Conservation (phyloP, 31 red algal genomes). For the Endocladia muricata region DNA sequence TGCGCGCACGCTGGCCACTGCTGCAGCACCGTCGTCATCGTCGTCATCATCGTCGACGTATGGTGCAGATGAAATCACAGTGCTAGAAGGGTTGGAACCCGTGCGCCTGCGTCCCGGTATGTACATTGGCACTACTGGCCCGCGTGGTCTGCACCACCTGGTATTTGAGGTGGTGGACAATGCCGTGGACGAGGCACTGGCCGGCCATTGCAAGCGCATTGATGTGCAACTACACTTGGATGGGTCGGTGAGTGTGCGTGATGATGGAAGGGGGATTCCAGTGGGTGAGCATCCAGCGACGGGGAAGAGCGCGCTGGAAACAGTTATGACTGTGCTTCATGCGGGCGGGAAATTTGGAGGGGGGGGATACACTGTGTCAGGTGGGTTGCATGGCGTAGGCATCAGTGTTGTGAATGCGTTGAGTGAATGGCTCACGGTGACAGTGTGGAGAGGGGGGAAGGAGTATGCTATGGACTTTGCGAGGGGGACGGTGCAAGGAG, state of each 20-base stretch:
- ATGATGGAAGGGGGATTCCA: conserved; percentile 98
- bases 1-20: background rate
- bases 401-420: conserved; percentile 99
- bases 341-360: conserved; percentile 99
- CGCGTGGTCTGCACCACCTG: conserved; percentile 95
- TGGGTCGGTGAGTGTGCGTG: conserved; percentile 79
- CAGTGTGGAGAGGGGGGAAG: conserved; percentile 67
- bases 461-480: conserved; percentile 67
- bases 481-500: conserved; percentile 23
- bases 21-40: background rate
- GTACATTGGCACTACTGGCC: conserved; percentile 98
- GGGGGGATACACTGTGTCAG: conserved; percentile 91
- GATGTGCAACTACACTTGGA: conserved; percentile 68
- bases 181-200: conserved; percentile 95
- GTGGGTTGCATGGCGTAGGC: conserved; percentile 99
- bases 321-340: conserved; percentile 97
- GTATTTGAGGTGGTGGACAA: conserved; percentile 99
- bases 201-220: conserved; percentile 81
- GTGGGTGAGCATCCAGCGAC: conserved; percentile 77
- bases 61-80: conserved; percentile 85
- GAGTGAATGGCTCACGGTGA: conserved; percentile 73
- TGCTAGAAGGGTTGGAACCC: conserved; percentile 92
- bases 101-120: conserved; percentile 98
- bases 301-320: conserved; percentile 95
- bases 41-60: conserved; percentile 41